Conservation (phyloP, 352 stramenopile genomes). For the Pythium guiyangense region DNA sequence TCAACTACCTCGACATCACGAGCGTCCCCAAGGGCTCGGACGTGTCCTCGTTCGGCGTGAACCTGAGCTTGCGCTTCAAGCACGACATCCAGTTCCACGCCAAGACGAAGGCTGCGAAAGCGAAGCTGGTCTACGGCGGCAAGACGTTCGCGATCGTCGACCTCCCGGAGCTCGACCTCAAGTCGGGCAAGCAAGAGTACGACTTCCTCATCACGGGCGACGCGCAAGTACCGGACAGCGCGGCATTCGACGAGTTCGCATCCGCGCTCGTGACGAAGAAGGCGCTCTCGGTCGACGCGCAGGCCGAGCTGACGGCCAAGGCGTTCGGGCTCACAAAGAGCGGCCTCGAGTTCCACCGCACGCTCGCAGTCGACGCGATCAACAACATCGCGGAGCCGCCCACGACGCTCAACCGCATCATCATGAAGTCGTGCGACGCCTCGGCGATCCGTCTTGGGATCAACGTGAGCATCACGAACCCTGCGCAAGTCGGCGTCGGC, state of each 20-base stretch:
- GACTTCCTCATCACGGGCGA: conserved; percentile 41
- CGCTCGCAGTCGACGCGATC: no score
- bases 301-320: conserved; percentile 36
- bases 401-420: conserved; percentile 53
- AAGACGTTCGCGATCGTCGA: conserved; percentile 44
- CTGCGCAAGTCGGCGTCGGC: conserved; percentile 5
- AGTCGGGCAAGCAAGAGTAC: conserved; percentile 41
- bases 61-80: conserved; percentile 50
- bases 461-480: conserved; percentile 46
- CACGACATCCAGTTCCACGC: conserved; percentile 44
- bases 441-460: conserved; percentile 40
- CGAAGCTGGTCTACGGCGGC: conserved; percentile 35
- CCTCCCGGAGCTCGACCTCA: conserved; percentile 49
- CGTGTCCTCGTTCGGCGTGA: conserved; percentile 28
- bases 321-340: conserved; percentile 41
- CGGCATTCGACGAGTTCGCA: conserved; percentile 41
- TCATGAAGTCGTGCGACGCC: conserved; percentile 30
- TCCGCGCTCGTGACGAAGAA: conserved; percentile 28
- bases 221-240: conserved; percentile 25
- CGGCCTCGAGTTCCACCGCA: conserved; percentile 46
- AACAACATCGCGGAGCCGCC: conserved; percentile 45
- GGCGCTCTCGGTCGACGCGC: conserved; percentile 30
- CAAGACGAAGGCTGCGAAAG: no score
- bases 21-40: conserved; percentile 27
- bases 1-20: conserved; percentile 71